Base-by-base conservation (phyloP, 768 basidiomycete genomes). In the Coprinopsis sp. region DNA sequence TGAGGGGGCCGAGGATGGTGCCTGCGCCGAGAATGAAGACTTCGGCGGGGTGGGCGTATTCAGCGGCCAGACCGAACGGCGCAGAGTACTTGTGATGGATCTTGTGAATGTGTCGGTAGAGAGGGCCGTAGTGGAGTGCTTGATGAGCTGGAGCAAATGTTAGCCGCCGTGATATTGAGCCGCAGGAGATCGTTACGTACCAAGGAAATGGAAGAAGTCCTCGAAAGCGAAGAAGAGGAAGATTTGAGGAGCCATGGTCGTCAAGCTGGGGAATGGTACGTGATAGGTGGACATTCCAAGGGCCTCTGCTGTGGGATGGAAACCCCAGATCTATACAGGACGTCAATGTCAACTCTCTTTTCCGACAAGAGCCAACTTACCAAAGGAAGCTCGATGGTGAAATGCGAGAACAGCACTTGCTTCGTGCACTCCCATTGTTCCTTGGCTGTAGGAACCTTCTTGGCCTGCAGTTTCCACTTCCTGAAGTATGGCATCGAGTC, bases 381-480 rank as follows among this genome's bases (percentile, higher is more conserved):
- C 47, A 84, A 77, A 7, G 96, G 95, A 3, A 92, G 73, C 67
- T 98, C 95, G 50, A 96, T 82, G 25, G 92, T 94, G 63, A 99
- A 95, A 64, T 98, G 96, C 2, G 91, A 90, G 62, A 91, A 81
- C 2, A 99, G 75, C 24, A 99, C 95, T 51, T 81, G 81, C 70
- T 92, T 95, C 28, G 91, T 95, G 70, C 94, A 98, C 37, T 88
- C 84, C 92, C 91, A 95, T 64, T 97, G 92, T 61, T 97, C 88
- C 49, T 73, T 67, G 0, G 79, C 50, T 3, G 91, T 82, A 4
- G 93, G 91, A 2, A 89, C 57, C 64, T 97, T 98, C 54, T 62
- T 76, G 3, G 90, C 83, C 62, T 98, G 95, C 3, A 98, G 73
- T 65, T 98, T 98, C 89, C 89, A 98, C 66, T 79, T 75, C 37